Percentiles rank a stretch among this genome's conserved stretches.
Conservation (phyloP, 2,329 filamentous ascomycete genomes). For the Fonsecaea monophora region DNA sequence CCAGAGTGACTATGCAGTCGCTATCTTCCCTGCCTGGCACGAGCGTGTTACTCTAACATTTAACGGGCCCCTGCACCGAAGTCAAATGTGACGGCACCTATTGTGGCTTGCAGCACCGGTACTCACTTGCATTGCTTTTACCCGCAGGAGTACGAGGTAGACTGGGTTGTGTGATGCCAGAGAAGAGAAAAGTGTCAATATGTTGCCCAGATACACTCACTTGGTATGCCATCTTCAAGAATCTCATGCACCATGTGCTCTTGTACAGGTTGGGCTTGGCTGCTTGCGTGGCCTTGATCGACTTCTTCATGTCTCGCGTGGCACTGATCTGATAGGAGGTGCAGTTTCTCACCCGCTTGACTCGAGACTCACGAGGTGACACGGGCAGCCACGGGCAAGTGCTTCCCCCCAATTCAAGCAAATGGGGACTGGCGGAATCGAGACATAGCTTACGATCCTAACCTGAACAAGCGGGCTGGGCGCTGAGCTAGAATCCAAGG, state of each 20-base stretch:
- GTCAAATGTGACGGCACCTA: constrained; percentile 22
- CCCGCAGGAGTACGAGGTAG: not conserved
- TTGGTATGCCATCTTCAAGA: not conserved
- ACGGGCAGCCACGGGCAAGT: not conserved
- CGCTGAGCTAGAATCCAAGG: constrained; percentile 13
- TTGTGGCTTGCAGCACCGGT: constrained; percentile 20
- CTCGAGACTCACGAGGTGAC: not conserved
- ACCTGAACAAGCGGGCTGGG: constrained; percentile 11
- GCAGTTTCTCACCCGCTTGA: not conserved
- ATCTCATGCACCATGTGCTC: not conserved
- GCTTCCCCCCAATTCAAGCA: not conserved
- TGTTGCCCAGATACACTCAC: not conserved
- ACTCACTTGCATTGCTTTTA: not conserved
- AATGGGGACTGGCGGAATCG: constrained; percentile 11
- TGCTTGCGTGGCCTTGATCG: constrained; percentile 12
- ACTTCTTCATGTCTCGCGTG: not conserved
- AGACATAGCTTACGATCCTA: constrained; percentile 14
- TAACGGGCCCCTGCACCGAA: constrained; percentile 9
- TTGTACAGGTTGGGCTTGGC: not conserved
- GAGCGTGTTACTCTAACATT: constrained; percentile 3
- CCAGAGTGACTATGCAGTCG: constrained; percentile 7
- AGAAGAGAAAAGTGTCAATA: not conserved
- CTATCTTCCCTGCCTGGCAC: not conserved
- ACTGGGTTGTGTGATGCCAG: not conserved
- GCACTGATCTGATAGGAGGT: not conserved